Base-by-base conservation (phyloP, 2,329 filamentous ascomycete species). In the Tolypocladium cylindrosporum region DNA sequence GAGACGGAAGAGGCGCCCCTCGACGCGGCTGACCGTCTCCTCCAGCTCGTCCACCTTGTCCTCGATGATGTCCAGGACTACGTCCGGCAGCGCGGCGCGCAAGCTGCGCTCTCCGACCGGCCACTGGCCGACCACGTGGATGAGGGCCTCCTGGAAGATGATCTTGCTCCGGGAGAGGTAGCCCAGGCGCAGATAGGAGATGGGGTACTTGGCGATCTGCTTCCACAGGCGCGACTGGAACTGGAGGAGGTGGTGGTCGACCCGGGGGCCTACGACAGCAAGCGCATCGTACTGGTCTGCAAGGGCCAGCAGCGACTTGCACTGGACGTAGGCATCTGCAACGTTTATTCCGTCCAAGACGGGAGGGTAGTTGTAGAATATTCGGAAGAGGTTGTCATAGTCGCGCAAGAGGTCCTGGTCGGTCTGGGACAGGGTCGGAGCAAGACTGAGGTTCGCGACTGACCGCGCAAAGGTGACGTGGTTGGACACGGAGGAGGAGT, bases 231-330 rank as follows among this genome's bases (percentile, higher is more conserved):
- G 84, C 27, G 88, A 89, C 66, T 94, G 91, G 71, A 97, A 97
- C 65, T 94, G 90, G 19, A 97, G 78, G 16, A 97, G 80, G 71
- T 97, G 93, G 74, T 97, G 92, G 72, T 97, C 93, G 51, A 97
- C 89, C 42, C 93, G 84, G 1, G 90, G 90, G 0, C 92, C 92
- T 10, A 95, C 91, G 19, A 97, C 91, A 37, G 86, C 80, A 14
- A 97, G 81, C 16, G 92, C 91, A 70, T 96, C 92, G 75, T 97
- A 97, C 77, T 94, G 90, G 73, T 97, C 92, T n/a, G 91, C 93
- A 21, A 97, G 80, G 14, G 85, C 84, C 45, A 97, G 82, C 3
- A 97, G 82, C 14, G 90, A 88, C 74, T 97, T 96, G 81, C 91
- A 96, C 73, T 97, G 91, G 50, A 94, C 87, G 69, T 97, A 97